Evolutionary conservation across 768 basidiomycete genomes (phyloP).

Genomic region (Pleurotus tuoliensis): DNA sequence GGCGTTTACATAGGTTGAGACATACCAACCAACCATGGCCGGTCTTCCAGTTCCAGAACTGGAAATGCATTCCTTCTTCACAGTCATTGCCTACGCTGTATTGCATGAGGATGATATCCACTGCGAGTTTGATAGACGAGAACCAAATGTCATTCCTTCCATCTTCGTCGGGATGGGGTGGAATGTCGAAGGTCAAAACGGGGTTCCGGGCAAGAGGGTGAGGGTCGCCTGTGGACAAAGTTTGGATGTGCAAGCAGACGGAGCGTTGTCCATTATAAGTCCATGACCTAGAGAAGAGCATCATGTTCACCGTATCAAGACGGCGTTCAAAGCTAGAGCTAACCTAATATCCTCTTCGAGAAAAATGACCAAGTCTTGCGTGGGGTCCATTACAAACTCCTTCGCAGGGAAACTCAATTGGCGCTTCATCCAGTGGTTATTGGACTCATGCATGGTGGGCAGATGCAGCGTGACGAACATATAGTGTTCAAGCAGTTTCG

Average conservation of each 20-base stretch:
- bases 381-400: conserved; percentile 65
- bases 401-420: conserved; percentile 39
- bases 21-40: conserved; percentile 39
- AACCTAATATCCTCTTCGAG: conserved; percentile 24
- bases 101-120: conserved; percentile 50
- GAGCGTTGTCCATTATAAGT: conserved; percentile 8
- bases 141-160: conserved; percentile 18
- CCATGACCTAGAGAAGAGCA: conserved; percentile 6
- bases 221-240: conserved; percentile 33
- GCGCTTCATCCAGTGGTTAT: conserved; percentile 18
- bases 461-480: conserved; percentile 20
- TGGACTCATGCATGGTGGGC: conserved; percentile 18
- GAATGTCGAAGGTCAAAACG: conserved; percentile 21
- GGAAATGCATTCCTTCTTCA: conserved; percentile 24
- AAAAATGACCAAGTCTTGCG: conserved; percentile 54
- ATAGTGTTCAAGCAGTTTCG: conserved; percentile 28
- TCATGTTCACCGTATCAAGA: background rate
- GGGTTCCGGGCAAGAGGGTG: conserved; percentile 39
- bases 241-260: conserved; percentile 35
- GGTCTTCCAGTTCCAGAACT: conserved; percentile 50
- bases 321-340: conserved; percentile 2
- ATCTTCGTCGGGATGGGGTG: conserved; percentile 10
- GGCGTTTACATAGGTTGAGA: background rate
- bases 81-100: conserved; percentile 18
- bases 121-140: conserved; percentile 46